Percentiles rank a stretch among this genome's conserved stretches.
Conservation (phyloP, 2,329 filamentous ascomycete genomes). For the Venturia oleaginea region DNA sequence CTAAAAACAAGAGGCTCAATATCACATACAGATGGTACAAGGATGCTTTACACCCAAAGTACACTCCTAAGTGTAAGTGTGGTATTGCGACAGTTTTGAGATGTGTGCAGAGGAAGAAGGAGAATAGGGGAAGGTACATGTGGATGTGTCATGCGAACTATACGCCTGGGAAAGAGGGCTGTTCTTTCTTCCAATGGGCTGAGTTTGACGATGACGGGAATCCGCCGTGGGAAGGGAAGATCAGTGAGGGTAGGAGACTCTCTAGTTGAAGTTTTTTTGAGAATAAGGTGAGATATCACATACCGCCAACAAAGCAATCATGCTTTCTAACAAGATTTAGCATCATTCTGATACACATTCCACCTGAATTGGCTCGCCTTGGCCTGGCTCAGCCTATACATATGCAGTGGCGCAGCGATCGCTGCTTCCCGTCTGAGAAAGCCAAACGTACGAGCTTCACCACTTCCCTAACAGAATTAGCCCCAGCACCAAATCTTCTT, state of each 20-base stretch:
- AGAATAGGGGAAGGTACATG: conserved; percentile 73
- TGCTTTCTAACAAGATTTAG: not conserved
- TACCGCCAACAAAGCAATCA: not conserved
- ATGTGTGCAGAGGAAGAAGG: conserved; percentile 69
- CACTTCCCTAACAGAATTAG: not conserved
- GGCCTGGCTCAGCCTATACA: not conserved
- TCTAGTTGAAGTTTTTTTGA: not conserved
- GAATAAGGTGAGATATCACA: not conserved
- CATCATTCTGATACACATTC: not conserved
- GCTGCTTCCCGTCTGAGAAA: not conserved
- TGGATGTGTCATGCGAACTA: conserved; percentile 86
- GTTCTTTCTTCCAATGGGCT: conserved; percentile 76
- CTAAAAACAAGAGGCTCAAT: conserved; percentile 76
- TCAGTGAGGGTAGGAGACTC: not conserved
- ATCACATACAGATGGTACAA: conserved; percentile 89
- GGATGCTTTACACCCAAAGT: conserved; percentile 62
- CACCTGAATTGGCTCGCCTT: not conserved
- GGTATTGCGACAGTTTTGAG: conserved; percentile 59
- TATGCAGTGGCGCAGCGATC: not conserved
- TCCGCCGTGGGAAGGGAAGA: conserved; percentile 49
- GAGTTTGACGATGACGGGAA: conserved; percentile 80
- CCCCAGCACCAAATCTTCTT: not conserved
- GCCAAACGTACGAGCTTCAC: not conserved
- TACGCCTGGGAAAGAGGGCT: conserved; percentile 51
- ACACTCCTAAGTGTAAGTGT: conserved; percentile 72